phyloP scores from a whole-genome alignment of 371 early-diverging fungal species.

The Fennellomyces sp. region DNA sequence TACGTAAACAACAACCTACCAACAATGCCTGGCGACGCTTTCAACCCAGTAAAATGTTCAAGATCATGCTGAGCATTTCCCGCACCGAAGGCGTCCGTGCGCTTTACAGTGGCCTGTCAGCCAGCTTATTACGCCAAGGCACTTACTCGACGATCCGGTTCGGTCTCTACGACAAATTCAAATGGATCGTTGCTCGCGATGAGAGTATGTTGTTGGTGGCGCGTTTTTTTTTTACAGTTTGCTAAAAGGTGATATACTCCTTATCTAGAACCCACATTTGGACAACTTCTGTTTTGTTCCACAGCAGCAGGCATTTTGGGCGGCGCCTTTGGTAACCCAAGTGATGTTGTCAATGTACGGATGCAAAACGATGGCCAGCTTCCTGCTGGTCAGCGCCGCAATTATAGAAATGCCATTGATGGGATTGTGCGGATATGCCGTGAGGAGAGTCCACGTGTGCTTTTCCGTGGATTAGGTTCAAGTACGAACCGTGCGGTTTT shows the following conservation, averaged over 20 bases:
- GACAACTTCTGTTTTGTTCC: constrained; percentile 58
- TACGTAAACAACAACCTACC: constrained; percentile 20
- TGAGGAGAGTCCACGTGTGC: constrained; percentile 58
- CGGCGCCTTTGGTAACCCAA: constrained; percentile 74
- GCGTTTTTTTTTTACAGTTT: neutral
- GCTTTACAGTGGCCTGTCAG: constrained; percentile 66
- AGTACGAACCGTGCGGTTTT: constrained; percentile 68
- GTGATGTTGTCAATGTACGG: constrained; percentile 76
- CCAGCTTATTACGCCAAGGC: constrained; percentile 67
- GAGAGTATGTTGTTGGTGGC: constrained; percentile 32
- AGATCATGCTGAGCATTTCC: constrained; percentile 44
- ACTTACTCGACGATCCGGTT: constrained; percentile 79
- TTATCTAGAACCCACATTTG: constrained; percentile 53
- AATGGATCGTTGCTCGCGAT: constrained; percentile 49
- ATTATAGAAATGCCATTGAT: constrained; percentile 71
- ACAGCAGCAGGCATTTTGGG: constrained; percentile 69
- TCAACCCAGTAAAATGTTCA: constrained; percentile 40
- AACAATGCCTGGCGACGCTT: constrained; percentile 26
- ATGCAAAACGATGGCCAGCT: constrained; percentile 78
- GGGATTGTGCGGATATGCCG: constrained; percentile 64
- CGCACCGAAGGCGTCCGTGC: constrained; percentile 49
- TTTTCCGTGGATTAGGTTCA: constrained; percentile 65
- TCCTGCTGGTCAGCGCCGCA: constrained; percentile 58
- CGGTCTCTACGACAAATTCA: constrained; percentile 66
- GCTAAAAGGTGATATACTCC: neutral